Percentiles rank a stretch among this genome's conserved stretches.
Conservation (phyloP, 768 basidiomycete species). For the Pleurotus cornucopiae region DNA sequence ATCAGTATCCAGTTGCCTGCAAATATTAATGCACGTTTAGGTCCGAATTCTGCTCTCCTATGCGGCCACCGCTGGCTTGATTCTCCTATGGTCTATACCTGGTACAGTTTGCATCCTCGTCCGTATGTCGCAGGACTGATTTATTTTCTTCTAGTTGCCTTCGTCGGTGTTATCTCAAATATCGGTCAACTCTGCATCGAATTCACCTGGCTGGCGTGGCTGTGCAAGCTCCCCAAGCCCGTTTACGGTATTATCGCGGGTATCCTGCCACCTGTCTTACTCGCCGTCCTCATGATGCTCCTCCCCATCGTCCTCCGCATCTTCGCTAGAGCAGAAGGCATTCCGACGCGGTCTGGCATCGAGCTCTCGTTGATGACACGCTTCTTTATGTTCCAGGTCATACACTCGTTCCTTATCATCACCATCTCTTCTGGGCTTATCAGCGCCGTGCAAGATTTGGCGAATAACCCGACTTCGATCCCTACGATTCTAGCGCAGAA, state of each 20-base stretch:
- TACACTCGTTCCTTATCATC: slow-evolving; percentile 92
- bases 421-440: slow-evolving; percentile 83
- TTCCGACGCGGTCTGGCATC: slow-evolving; percentile 76
- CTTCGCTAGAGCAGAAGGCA: slow-evolving; percentile 83
- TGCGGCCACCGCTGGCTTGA: slow-evolving; percentile 71
- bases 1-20: background rate
- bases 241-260: slow-evolving; percentile 84
- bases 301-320: slow-evolving; percentile 77
- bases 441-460: slow-evolving; percentile 57
- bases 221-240: slow-evolving; percentile 61
- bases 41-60: slow-evolving; percentile 63
- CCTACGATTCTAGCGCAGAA: slow-evolving; percentile 72
- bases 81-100: slow-evolving; percentile 87
- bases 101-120: slow-evolving; percentile 32
- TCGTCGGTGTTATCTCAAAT: slow-evolving; percentile 86
- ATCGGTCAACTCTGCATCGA: slow-evolving; percentile 62
- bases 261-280: slow-evolving; percentile 80
- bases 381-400: slow-evolving; percentile 88
- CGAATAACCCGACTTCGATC: slow-evolving; percentile 63
- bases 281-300: slow-evolving; percentile 90
- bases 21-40: slow-evolving; percentile 15
- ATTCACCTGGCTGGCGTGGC: slow-evolving; percentile 76
- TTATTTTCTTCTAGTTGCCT: slow-evolving; percentile 45
- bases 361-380: slow-evolving; percentile 91
- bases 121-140: background rate